Percentiles rank a stretch among this genome's conserved stretches.
Conservation (phyloP, 495 filamentous ascomycete species). For the Aspergillus asperescens region DNA sequence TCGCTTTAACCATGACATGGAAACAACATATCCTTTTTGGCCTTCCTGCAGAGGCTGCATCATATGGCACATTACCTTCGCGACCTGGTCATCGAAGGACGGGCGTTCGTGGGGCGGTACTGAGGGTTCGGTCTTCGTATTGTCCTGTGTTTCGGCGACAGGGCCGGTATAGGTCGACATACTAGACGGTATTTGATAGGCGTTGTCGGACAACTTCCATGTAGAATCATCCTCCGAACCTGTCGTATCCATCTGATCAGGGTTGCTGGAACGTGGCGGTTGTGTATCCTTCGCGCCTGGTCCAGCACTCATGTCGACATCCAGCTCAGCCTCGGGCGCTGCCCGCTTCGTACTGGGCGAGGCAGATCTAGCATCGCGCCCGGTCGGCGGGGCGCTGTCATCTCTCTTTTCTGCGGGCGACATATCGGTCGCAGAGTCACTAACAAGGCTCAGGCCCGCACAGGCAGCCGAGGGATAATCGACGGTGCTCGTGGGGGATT, state of each 20-base stretch:
- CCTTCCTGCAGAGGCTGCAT: conserved; percentile 55
- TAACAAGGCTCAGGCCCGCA: conserved; percentile 63
- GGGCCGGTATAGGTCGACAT: conserved; percentile 28
- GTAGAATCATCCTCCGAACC: conserved; percentile 23
- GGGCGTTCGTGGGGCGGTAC: conserved; percentile 32
- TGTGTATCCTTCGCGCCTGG: conserved; percentile 21
- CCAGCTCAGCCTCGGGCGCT: conserved; percentile 45
- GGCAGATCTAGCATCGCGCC: conserved; percentile 36
- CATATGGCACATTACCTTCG: conserved; percentile 55
- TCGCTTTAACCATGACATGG: conserved; percentile 68
- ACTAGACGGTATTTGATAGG: conserved; percentile 30
- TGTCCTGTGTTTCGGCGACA: conserved; percentile 11
- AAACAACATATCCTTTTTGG: conserved; percentile 72
- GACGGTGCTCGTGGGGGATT: conserved; percentile 50
- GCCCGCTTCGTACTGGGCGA: conserved; percentile 50
- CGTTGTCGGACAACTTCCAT: conserved; percentile 18
- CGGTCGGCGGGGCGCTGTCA: conserved; percentile 19
- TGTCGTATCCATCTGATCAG: conserved; percentile 23
- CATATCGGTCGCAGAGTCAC: conserved; percentile 54
- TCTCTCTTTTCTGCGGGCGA: conserved; percentile 33
- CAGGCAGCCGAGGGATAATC: conserved; percentile 70
- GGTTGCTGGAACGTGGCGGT: conserved; percentile 12
- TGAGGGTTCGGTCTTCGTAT: conserved; percentile 16
- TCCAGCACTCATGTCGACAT: conserved; percentile 30
- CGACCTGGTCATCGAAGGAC: conserved; percentile 73